These are phyloP conservation scores for Fusarium staphyleae DNA, from an alignment of 2,329 filamentous ascomycete species.

Conservation along the genomic window DNA sequence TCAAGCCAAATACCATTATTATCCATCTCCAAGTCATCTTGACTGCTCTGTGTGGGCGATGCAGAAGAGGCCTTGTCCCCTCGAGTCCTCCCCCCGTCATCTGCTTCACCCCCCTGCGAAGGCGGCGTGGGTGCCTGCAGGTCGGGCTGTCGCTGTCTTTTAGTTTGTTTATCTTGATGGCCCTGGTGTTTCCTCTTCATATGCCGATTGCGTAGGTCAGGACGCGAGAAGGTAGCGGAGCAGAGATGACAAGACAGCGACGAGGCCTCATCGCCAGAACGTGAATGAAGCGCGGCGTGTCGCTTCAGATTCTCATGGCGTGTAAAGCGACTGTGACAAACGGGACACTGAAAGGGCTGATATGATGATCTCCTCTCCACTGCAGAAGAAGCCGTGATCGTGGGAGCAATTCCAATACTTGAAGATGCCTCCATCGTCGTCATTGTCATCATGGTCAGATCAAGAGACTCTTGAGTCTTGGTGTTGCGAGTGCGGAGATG, in stretches of 20 bases:
- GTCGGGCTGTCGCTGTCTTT: neutral
- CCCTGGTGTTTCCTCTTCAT: constrained; percentile 52
- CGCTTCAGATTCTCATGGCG: constrained; percentile 45
- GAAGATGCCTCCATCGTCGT: constrained; percentile 2
- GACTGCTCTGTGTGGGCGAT: constrained; percentile 2
- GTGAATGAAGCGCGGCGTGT: constrained; percentile 49
- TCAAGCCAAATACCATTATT: neutral
- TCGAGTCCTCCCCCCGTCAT: neutral
- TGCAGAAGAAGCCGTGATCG: neutral
- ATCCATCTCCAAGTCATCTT: constrained; percentile 1
- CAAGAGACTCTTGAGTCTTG: too few species aligned
- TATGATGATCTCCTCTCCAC: constrained; percentile 1
- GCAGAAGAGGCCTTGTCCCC: constrained; percentile 1
- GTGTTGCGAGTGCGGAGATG: neutral
- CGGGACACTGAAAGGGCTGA: constrained; percentile 51
- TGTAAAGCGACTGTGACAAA: constrained; percentile 45
- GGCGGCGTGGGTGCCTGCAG: constrained; percentile 13
- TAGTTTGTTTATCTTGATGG: neutral
- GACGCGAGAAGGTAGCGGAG: constrained; percentile 49
- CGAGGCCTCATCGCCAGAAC: constrained; percentile 41
- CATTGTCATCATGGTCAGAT: too few species aligned
- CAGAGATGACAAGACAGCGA: constrained; percentile 49
- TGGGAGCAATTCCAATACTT: neutral
- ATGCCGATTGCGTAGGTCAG: constrained; percentile 50
- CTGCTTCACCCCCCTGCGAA: neutral